A percentile compares a stretch with the other conserved stretches of the same genome.
Evolutionary conservation across 2,329 filamentous ascomycete species (phyloP).

Genomic region (Epichloe sp.): DNA sequence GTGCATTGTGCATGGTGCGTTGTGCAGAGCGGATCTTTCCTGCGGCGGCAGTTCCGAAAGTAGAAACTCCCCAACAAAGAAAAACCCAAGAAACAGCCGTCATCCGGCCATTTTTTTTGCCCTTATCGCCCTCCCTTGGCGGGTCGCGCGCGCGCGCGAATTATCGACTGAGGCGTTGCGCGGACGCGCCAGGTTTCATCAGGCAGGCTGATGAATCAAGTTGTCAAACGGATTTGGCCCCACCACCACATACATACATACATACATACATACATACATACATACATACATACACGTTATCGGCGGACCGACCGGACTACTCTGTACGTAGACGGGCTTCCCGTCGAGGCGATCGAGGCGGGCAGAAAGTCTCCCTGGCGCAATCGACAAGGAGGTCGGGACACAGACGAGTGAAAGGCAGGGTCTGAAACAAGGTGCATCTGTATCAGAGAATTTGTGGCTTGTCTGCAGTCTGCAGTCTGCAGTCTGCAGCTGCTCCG

Average conservation of each 20-base stretch:
- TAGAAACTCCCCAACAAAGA: not conserved
- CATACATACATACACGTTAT: too few relatives aligned
- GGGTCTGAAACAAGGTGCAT: not conserved
- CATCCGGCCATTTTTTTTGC: too few relatives aligned
- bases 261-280: too few relatives aligned
- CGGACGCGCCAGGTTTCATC: not conserved
- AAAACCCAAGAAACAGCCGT: not conserved
- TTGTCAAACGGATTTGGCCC: not conserved
- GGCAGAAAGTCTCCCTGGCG: too few relatives aligned
- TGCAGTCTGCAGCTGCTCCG: too few relatives aligned
- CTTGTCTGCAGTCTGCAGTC: not conserved
- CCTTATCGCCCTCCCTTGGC: not conserved
- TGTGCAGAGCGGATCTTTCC: not conserved
- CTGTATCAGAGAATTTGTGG: not conserved
- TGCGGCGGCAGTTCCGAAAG: not conserved
- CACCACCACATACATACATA: not conserved
- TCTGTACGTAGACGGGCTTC: too few relatives aligned
- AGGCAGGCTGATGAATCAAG: not conserved
- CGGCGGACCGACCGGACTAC: too few relatives aligned
- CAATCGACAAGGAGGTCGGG: too few relatives aligned
- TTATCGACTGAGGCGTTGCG: not conserved
- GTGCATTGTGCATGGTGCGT: too few relatives aligned
- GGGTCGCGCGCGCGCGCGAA: not conserved
- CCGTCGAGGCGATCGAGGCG: too few relatives aligned
- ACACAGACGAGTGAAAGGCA: not conserved